These are phyloP conservation scores for Podospora fimiseda DNA, from an alignment of 495 filamentous ascomycete species.

Conservation along the genomic window DNA sequence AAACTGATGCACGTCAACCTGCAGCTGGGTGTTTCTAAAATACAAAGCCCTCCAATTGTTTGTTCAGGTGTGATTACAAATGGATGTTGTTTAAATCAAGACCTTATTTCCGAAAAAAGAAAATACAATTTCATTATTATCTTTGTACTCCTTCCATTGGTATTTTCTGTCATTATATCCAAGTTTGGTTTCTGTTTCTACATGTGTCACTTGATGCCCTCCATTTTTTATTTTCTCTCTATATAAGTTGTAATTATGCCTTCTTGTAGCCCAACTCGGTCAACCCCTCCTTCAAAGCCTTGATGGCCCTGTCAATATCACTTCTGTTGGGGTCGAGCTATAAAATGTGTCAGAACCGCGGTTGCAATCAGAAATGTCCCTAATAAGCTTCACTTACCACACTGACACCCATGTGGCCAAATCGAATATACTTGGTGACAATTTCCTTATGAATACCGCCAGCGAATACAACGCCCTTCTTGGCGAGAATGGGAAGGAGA, in stretches of 20 bases:
- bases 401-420: constrained; percentile 95
- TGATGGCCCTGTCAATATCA: constrained; percentile 78
- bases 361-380: background rate
- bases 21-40: background rate
- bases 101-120: no score
- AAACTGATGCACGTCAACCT: background rate
- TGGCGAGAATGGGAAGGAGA: constrained; percentile 75
- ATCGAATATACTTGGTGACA: constrained; percentile 51
- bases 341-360: background rate
- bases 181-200: background rate
- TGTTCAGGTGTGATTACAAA: background rate
- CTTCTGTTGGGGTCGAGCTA: constrained; percentile 53
- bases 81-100: no score
- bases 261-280: constrained; percentile 62
- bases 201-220: background rate
- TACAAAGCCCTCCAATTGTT: background rate
- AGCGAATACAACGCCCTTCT: constrained; percentile 89
- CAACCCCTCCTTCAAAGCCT: constrained; percentile 66
- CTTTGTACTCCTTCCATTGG: background rate
- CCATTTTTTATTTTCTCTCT: constrained; percentile 18
- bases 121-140: no score
- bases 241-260: background rate
- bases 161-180: background rate
- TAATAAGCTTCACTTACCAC: constrained; percentile 45
- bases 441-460: constrained; percentile 86